phyloP scores from a whole-genome alignment of 2,329 filamentous ascomycete genomes.

The Aspergillus unguis region DNA sequence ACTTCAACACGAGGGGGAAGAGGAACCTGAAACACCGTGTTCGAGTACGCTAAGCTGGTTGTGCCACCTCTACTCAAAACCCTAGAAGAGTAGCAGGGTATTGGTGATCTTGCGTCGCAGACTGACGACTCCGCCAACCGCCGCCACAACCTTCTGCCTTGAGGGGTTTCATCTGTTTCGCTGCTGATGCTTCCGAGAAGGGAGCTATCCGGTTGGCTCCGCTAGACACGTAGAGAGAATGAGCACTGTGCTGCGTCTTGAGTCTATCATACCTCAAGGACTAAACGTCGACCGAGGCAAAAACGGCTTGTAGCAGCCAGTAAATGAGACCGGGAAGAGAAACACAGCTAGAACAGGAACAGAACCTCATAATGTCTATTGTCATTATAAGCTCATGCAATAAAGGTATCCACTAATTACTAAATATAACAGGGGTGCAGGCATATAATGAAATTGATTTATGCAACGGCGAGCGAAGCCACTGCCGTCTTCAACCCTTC shows the following conservation, averaged over 20 bases:
- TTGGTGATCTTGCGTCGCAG: not conserved
- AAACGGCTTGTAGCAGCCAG: not conserved
- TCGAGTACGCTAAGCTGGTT: not conserved
- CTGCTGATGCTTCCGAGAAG: not conserved
- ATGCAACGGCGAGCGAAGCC: not conserved
- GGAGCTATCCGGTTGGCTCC: not conserved
- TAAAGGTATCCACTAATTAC: constrained; percentile 8
- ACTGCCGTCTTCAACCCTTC: constrained; percentile 1
- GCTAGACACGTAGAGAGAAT: no score
- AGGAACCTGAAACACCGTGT: not conserved
- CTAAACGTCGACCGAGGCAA: no score
- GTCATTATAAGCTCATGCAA: constrained; percentile 5
- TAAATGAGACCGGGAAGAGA: not conserved
- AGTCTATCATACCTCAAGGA: not conserved
- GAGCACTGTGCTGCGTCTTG: no score
- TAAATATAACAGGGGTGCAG: constrained; percentile 5
- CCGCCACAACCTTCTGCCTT: not conserved
- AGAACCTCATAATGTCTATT: constrained; percentile 1
- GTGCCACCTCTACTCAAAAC: not conserved
- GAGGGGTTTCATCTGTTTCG: not conserved
- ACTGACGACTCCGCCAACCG: not conserved
- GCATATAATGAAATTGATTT: constrained; percentile 2
- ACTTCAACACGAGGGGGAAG: not conserved
- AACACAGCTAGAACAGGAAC: not conserved
- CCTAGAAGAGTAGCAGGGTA: no score